Conservation (phyloP, 1,139 yeast genomes). For the Geotrichum aggregatum region DNA sequence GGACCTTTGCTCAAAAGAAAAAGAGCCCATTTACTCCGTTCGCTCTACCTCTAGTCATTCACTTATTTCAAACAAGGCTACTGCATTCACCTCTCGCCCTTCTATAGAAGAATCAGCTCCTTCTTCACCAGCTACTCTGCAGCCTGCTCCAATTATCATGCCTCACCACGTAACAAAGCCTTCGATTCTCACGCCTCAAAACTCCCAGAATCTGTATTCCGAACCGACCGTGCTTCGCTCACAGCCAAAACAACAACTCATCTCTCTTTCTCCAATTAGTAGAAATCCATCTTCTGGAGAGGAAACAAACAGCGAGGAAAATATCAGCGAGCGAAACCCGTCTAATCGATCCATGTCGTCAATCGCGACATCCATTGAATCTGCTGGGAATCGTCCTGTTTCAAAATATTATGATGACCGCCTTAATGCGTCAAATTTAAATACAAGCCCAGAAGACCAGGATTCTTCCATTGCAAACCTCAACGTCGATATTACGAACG, state of each 20-base stretch:
- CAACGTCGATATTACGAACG: background rate
- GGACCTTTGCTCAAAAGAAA: no score
- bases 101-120: background rate
- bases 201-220: background rate
- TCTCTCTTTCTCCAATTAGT: constrained; percentile 13
- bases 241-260: background rate
- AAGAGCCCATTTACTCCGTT: no score
- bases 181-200: background rate
- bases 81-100: background rate
- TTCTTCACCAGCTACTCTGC: background rate
- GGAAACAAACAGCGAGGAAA: constrained; percentile 19
- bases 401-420: constrained; percentile 15
- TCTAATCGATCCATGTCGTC: constrained; percentile 27
- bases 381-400: constrained; percentile 13
- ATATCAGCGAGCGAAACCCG: constrained; percentile 13
- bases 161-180: background rate
- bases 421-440: background rate
- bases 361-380: constrained; percentile 27
- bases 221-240: background rate
- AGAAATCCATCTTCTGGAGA: constrained; percentile 20
- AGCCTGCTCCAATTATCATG: background rate
- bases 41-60: no score
- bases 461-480: background rate
- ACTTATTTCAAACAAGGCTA: background rate
- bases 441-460: background rate